Evolutionary conservation across 805 yeast genomes (phyloP), one percentile per base, ranked within the genome.

Genomic region (Metschnikowia matae): DNA sequence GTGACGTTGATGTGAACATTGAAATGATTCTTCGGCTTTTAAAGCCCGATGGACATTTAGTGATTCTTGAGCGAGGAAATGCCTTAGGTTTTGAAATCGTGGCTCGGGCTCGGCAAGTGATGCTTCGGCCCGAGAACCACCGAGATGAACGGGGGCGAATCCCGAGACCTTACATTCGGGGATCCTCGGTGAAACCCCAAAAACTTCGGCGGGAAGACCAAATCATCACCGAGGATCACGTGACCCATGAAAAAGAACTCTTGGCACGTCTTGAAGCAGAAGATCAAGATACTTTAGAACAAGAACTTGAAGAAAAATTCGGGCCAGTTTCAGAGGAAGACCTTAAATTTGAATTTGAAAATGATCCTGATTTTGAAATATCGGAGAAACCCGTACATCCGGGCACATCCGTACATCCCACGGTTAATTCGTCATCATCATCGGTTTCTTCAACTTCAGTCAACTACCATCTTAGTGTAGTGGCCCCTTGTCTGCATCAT

Each of bases 401-500:
- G 15, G 40, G 7, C 14, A 13, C 10, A 8, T 13, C 40, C 17
- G 26, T 14, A n/a, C 17, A n/a, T 7, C 66, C 7, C 63, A 2
- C 8, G 8, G 2, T 1, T 26, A 62, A 1, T n/a, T n/a, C n/a
- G n/a, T n/a, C n/a, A n/a, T n/a, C n/a, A 58, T 32, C 54, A 18
- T 40, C 54, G 33, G 40, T 48, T 58, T 21, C 50, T 33, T 35
- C 26, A 34, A 4, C 6, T 7, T 8, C 23, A 3, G 69, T 68
- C 40, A 67, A 78, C 62, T 75, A 78, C 61, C 84, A 85, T 55
- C 61, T 90, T 46, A 78, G 79, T 38, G 75, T 92, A 7, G 62
- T 92, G 17, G 96, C 96, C 0, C 99, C 99, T 3, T 94, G 97
- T 62, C 68, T 92, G 0, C 97, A 94, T 64, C 96, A 89, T 60